Evolutionary conservation across 352 stramenopile genomes (phyloP), one percentile per base, ranked within the genome.

Genomic region (Peronosclerospora sorghi): DNA sequence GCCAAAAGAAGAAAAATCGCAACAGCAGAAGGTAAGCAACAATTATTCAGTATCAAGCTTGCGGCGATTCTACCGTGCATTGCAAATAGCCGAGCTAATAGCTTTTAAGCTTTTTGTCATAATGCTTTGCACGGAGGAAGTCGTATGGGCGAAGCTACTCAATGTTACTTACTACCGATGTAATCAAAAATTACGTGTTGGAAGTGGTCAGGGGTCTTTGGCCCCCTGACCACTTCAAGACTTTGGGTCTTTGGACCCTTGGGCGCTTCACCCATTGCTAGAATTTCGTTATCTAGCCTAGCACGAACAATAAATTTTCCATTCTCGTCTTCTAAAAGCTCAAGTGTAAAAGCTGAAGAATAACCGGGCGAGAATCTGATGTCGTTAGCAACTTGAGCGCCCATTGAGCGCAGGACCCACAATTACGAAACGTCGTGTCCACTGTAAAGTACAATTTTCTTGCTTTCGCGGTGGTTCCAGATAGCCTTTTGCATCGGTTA

Each of bases 341-440:
- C 76, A 20, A 92, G 51, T 20, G 68, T 49, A 12, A 92, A 46
- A 2, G 73, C 65, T 1, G 74, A 75, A 5, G 71, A 73, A 48
- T 92, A 92, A 8, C 73, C 58, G 1, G 79, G 79, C 79, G 76
- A 92, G 59, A 64, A 87, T 9, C 35, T 45, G 10, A 65, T 54
- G 28, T 76, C 44, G n/a, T 75, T 50, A 12, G 62, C 54, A 19
- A 84, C 42, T 18, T 64, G 34, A 8, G 62, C 66, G 37, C 70
- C 46, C 14, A 86, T 61, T 0, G 68, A 71, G 40, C 82, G 72
- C n/a, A 92, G 56, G n/a, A 86, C 51, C 0, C 74, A 75, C 14
- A 92, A 57, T 35, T 89, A 53, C 15, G 76, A 86, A 14, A 89
- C 62, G 45, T 92, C 79, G 47, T 92, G 79, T 23, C 79, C 79